phyloP scores from a whole-genome alignment of 75 land plant species.

The Sequoia sempervirens region DNA sequence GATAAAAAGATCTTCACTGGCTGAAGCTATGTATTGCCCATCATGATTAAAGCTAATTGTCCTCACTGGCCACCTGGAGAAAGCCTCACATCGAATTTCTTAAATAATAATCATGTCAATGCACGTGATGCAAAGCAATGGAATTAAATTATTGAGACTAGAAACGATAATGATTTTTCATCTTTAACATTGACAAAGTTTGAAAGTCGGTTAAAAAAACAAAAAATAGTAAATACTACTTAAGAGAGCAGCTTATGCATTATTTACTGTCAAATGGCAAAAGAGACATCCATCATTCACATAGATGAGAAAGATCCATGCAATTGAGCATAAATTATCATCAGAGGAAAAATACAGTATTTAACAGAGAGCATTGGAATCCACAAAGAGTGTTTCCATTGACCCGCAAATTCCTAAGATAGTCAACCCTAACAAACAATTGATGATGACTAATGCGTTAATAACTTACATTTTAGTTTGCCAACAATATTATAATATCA shows the following conservation, averaged over 20 bases:
- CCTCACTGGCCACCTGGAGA: conserved; percentile 90
- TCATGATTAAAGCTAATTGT: conserved; percentile 93
- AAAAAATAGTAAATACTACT: neutral
- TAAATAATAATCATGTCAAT: neutral
- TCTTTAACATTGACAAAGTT: neutral
- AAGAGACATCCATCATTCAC: neutral
- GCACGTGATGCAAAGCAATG: neutral
- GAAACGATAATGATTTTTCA: neutral
- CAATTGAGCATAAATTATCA: neutral
- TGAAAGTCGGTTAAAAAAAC: neutral
- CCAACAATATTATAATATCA: neutral
- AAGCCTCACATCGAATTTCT: neutral
- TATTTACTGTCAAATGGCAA: neutral
- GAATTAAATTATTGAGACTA: neutral
- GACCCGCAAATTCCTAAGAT: neutral
- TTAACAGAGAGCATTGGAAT: neutral
- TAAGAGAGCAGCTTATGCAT: neutral
- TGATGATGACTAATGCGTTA: neutral
- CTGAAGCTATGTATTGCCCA: conserved; percentile 96
- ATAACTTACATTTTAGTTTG: neutral
- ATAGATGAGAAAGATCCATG: neutral
- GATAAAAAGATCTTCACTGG: conserved; percentile 95
- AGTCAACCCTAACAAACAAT: conserved; percentile 1
- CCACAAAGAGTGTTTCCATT: conserved; percentile 2
- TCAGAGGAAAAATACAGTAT: neutral